A percentile compares a stretch with the other conserved stretches of the same genome.
These are phyloP conservation scores for Rhodomyrtus tomentosa DNA, from an alignment of 345 rosid species.

Conservation along the genomic window DNA sequence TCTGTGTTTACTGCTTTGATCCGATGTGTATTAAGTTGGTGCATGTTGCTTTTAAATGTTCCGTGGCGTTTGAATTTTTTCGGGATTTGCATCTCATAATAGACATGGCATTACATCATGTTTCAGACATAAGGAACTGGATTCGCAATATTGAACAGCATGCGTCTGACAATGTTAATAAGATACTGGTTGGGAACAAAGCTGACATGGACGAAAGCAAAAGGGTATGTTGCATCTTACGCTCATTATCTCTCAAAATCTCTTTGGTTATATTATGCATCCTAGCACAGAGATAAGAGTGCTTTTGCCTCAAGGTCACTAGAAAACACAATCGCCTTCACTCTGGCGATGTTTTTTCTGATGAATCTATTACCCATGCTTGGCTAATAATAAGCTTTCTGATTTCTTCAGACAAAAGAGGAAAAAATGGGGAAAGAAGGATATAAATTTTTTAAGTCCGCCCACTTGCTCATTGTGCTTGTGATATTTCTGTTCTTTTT, in stretches of 20 bases:
- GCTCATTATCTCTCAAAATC: not conserved
- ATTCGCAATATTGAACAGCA: constrained; percentile 98
- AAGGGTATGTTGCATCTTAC: constrained; percentile 40
- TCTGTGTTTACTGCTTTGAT: not conserved
- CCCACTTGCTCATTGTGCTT: not conserved
- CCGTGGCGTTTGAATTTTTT: not conserved
- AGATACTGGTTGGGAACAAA: constrained; percentile 95
- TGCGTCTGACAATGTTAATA: constrained; percentile 97
- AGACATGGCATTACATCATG: constrained; percentile 7
- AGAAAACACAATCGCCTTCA: not conserved
- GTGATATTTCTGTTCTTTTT: not conserved
- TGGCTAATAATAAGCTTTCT: not conserved
- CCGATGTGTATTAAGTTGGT: not conserved
- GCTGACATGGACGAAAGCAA: constrained; percentile 99
- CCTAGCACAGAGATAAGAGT: not conserved
- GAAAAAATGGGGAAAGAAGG: not conserved
- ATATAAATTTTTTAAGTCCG: not conserved
- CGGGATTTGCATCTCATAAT: not conserved
- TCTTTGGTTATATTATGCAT: not conserved
- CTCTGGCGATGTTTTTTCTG: not conserved
- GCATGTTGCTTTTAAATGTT: not conserved
- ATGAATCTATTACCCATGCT: not conserved
- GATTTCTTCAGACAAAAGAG: not conserved
- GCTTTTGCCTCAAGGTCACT: not conserved
- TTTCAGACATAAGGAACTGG: constrained; percentile 95